These are phyloP conservation scores for Cytospora mali DNA, from an alignment of 2,329 filamentous ascomycete species.

Conservation along the genomic window DNA sequence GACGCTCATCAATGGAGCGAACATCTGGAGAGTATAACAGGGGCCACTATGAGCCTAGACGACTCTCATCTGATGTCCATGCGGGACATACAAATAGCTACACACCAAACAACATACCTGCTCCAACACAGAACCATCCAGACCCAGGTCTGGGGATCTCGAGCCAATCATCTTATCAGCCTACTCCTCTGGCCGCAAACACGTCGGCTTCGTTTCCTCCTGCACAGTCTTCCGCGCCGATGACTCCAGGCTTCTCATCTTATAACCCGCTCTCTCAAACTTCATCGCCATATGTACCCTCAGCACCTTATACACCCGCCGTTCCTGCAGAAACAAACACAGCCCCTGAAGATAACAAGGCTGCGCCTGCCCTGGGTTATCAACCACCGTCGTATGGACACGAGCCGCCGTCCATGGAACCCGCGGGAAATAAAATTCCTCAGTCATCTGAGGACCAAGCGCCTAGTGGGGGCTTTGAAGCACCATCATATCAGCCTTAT, in stretches of 20 bases:
- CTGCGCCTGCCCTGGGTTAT: conserved; percentile 36
- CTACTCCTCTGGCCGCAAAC: conserved; percentile 31
- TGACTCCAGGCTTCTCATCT: conserved; percentile 21
- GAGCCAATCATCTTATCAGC: conserved; percentile 35
- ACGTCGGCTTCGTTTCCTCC: conserved; percentile 14
- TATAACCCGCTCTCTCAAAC: conserved; percentile 25
- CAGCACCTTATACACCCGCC: conserved; percentile 18
- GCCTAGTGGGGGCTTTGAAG: conserved; percentile 56
- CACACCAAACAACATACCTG: conserved; percentile 36
- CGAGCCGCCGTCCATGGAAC: conserved; percentile 48
- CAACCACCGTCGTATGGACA: conserved; percentile 55
- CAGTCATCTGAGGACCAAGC: conserved; percentile 34
- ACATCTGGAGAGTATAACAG: conserved; percentile 47
- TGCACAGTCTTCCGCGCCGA: conserved; percentile 5
- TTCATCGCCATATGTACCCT: conserved; percentile 29
- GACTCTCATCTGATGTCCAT: conserved; percentile 45
- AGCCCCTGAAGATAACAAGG: conserved; percentile 2
- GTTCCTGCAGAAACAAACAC: conserved; percentile 12
- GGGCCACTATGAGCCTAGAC: conserved; percentile 45
- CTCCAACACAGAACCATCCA: conserved; percentile 39
- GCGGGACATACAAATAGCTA: conserved; percentile 39
- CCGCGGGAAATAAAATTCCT: conserved; percentile 34
- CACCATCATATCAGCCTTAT: conserved; percentile 64
- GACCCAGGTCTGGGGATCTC: conserved; percentile 30
- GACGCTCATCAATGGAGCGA: conserved; percentile 49